phyloP scores from a whole-genome alignment of 1,284 basidiomycete species.

The Xerocomus alliaceus region DNA sequence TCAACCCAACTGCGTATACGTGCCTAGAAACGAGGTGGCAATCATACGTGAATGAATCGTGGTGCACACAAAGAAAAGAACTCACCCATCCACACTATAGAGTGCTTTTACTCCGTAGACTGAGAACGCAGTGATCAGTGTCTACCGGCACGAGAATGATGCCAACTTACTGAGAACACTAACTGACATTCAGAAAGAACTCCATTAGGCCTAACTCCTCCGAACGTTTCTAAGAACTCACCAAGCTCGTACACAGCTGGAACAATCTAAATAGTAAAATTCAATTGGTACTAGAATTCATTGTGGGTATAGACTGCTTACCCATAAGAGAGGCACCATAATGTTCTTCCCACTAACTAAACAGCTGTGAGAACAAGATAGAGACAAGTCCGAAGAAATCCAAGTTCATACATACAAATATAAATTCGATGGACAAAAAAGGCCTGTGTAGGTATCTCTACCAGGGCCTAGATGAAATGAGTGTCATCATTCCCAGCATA shows the following conservation, averaged over 20 bases:
- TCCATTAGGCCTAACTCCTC: neutral
- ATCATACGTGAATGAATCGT: neutral
- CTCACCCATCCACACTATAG: constrained; percentile 12
- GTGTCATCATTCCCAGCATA: neutral
- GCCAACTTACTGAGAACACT: neutral
- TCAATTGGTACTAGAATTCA: too few species aligned
- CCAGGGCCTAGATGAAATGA: neutral
- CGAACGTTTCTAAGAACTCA: neutral
- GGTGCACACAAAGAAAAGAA: neutral
- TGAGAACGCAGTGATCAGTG: neutral
- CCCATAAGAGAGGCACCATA: constrained; percentile 6
- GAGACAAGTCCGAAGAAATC: too few species aligned
- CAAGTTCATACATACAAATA: neutral
- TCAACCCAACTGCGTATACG: neutral
- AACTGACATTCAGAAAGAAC: neutral
- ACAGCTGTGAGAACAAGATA: too few species aligned
- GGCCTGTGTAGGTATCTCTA: neutral
- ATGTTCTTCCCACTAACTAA: constrained; percentile 8
- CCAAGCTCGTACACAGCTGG: constrained; percentile 1
- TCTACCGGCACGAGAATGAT: neutral
- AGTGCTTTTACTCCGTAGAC: constrained; percentile 2
- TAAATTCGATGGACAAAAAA: neutral
- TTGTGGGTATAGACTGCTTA: neutral
- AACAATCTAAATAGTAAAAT: neutral
- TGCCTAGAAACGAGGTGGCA: neutral